Evolutionary conservation across 306 rosid species (phyloP).

Genomic region (Cicer pinnatifidum): DNA sequence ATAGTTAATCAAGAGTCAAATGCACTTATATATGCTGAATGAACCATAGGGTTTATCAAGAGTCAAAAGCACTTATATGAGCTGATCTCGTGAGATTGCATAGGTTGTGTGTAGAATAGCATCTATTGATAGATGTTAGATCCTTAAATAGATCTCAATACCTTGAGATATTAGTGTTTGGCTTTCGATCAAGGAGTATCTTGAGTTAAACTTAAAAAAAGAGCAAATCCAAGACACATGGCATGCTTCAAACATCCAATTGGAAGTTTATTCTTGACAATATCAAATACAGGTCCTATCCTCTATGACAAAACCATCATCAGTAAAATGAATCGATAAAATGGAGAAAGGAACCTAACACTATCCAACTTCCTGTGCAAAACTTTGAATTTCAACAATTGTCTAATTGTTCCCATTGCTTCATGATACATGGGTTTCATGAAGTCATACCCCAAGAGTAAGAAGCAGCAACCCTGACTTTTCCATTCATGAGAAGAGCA

Average conservation of each 20-base stretch:
- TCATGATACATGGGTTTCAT: conserved; percentile 36
- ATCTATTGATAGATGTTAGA: background rate
- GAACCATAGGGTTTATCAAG: conserved; percentile 15
- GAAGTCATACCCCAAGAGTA: conserved; percentile 31
- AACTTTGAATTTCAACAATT: conserved; percentile 27
- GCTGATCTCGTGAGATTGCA: conserved; percentile 10
- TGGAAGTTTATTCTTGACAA: background rate
- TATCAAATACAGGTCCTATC: conserved; percentile 10
- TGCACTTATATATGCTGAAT: background rate
- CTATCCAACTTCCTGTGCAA: conserved; percentile 15
- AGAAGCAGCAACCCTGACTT: conserved; percentile 36
- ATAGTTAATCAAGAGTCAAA: background rate
- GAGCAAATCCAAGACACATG: conserved; percentile 22
- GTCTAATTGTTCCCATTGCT: conserved; percentile 26
- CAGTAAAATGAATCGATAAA: conserved; percentile 33
- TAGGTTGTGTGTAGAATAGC: background rate
- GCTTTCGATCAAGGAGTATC: background rate
- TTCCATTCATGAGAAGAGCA: conserved; percentile 13
- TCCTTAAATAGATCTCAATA: background rate
- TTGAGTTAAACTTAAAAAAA: background rate
- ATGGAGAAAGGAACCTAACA: conserved; percentile 36
- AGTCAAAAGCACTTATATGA: background rate
- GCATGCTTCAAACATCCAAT: conserved; percentile 14
- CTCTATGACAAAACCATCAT: conserved; percentile 35
- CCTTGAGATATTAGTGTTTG: background rate